A percentile compares a stretch with the other conserved stretches of the same genome.
Conservation (phyloP, 139 green algal species). For the Dunaliella sp. region DNA sequence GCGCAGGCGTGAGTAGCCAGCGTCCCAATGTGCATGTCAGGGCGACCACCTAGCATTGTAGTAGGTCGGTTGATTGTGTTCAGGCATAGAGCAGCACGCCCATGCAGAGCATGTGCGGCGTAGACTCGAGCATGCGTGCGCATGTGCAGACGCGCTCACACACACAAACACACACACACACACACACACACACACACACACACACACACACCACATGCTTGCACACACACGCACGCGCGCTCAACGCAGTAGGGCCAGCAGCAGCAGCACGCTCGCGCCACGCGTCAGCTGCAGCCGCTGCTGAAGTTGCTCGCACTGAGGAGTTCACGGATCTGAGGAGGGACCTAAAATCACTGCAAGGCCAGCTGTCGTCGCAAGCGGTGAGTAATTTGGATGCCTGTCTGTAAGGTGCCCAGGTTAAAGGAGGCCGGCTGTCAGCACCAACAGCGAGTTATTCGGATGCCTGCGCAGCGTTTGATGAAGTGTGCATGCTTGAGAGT, state of each 20-base stretch:
- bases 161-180: neutral
- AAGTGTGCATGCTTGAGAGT: too few relatives aligned
- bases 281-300: neutral
- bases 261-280: neutral
- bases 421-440: too few relatives aligned
- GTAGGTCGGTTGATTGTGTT: neutral
- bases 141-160: neutral
- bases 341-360: neutral
- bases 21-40: neutral
- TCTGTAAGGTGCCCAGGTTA: too few relatives aligned
- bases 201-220: neutral
- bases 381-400: too few relatives aligned
- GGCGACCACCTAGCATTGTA: neutral
- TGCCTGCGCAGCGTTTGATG: too few relatives aligned
- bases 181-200: neutral
- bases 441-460: too few relatives aligned
- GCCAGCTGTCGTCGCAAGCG: neutral
- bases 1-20: neutral
- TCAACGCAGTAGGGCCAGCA: neutral
- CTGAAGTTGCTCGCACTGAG: neutral
- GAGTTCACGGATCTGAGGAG: neutral
- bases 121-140: too few relatives aligned
- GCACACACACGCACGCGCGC: neutral
- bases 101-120: too few relatives aligned
- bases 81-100: neutral